Evolutionary conservation across 2,329 filamentous ascomycete genomes (phyloP).

Genomic region (Hypoxylon sp.): DNA sequence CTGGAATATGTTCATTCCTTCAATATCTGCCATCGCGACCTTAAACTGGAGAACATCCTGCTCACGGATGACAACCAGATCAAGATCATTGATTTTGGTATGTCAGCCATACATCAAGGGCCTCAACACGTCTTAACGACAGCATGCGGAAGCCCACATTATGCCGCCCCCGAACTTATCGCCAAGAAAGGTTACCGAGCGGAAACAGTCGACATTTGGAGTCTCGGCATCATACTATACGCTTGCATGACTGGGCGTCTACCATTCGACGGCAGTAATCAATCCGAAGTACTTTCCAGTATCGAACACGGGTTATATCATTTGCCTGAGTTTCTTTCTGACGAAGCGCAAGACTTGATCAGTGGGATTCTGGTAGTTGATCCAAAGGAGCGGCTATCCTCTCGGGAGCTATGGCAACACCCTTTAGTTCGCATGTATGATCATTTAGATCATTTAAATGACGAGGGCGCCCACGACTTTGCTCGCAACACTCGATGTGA

Average conservation of each 20-base stretch:
- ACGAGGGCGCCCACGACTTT: constrained; percentile 67
- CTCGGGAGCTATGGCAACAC: constrained; percentile 88
- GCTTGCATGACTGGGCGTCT: constrained; percentile 87
- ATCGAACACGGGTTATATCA: constrained; percentile 73
- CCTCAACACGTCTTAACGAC: constrained; percentile 84
- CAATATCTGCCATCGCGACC: constrained; percentile 94
- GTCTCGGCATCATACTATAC: constrained; percentile 89
- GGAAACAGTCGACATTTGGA: constrained; percentile 93
- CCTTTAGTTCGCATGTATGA: constrained; percentile 89
- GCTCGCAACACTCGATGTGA: constrained; percentile 74
- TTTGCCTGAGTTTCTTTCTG: constrained; percentile 74
- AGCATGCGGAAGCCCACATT: constrained; percentile 96
- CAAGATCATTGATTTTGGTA: constrained; percentile 97
- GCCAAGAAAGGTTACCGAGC: constrained; percentile 79
- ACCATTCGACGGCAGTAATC: constrained; percentile 80
- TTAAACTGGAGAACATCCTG: constrained; percentile 98
- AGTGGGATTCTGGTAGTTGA: constrained; percentile 83
- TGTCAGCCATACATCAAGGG: constrained; percentile 92
- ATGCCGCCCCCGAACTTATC: constrained; percentile 93
- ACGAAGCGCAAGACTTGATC: constrained; percentile 83
- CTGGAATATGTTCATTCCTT: constrained; percentile 94
- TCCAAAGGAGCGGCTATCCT: constrained; percentile 82
- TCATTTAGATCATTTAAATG: constrained; percentile 77
- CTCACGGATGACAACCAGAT: constrained; percentile 82
- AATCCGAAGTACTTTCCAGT: constrained; percentile 73